Evolutionary conservation across 2,329 filamentous ascomycete genomes (phyloP), one percentile per base, ranked within the genome.

Genomic region (Verticillium albo-atrum): DNA sequence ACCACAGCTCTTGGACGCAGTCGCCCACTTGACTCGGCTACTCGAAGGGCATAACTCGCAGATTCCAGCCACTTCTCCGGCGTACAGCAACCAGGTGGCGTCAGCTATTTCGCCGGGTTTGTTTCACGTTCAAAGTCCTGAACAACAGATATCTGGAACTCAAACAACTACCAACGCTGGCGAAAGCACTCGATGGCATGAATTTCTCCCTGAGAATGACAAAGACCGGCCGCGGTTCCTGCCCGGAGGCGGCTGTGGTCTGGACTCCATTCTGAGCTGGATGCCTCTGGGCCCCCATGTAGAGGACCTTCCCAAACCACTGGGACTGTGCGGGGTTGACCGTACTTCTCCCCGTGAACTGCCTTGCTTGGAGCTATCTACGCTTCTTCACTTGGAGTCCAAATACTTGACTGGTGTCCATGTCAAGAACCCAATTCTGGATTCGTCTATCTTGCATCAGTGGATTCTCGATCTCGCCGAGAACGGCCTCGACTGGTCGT

Each of bases 1-100:
- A 32, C 30, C 30, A 14, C 30, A 32, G 30, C 14, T 32, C 9
- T 14, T 32, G 30, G 30, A 10, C 9, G 30, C 30, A 32, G 30
- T 32, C 9, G 14, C 7, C 30, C 9, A 64, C 67, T 15, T 67
- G 70, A 12, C 62, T 71, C 32, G 68, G 67, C 37, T 35, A 9
- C 15, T 52, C 20, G 17, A 26, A 26, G 25, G 20, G 6, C 35
- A 54, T 14, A 20, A 23, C 42, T 35, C 54, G 50, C 20, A 54
- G n/a, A 3, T 12, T 25, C 20, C 17, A 42, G 58, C 5, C 6
- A 17, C 12, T 10, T 9, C 30, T 14, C 30, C 30, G 14, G 30
- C 30, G 30, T 32, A 32, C 30, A 14, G 30, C 9, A 9, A 32
- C 14, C 4, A 14, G 9, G 30, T 14, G 30, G 14, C 14, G 30